Evolutionary conservation across 1,139 yeast species (phyloP), one percentile per base, ranked within the genome.

Genomic region (Suhomyces wounanorum): DNA sequence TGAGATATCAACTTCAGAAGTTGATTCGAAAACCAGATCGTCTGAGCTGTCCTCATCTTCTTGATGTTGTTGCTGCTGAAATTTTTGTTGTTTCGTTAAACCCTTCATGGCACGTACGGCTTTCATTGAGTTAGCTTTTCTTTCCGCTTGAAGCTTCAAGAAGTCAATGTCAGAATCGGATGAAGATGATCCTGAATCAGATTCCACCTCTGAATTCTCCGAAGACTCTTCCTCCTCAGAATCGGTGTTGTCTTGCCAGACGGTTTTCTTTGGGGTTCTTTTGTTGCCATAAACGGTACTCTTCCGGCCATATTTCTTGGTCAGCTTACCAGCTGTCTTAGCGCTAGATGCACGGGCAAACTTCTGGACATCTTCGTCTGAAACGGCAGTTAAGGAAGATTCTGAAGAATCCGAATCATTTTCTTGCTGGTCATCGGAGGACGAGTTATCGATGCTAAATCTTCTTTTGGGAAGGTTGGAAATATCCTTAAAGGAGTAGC

Each of bases 131-230:
- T 73, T 76, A 33, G 81, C 82, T 66, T 85, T 83, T 56, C 83
- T 75, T 61, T 85, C 86, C 8, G 85, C 88, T 42, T 87, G 87
- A 53, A 86, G 68, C 64, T 80, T 82, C 14, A 86, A 87, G 62
- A 84, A 85, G 66, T 87, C 94, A 3, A 85, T 83, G 58, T 83
- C 85, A 35, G 83, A 83, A 58, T 85, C 91, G 55, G 84, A 87
- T 13, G 85, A 81, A 4, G 85, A 78, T 8, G 65, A 65, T 31
- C 64, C 66, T 17, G 55, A 60, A 21, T 61, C 67, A 16, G 65
- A 69, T 25, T 68, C 73, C 28, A 66, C 72, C 6, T 68, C 74
- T 5, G 71, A 73, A 10, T 55, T 60, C 13, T 53, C 56, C 3
- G 42, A 40, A 8, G 42, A 40, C 14, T 37, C 40, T 37, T 17